Percentiles rank a stretch among this genome's conserved stretches.
phyloP scores from a whole-genome alignment of 2,329 filamentous ascomycete species.

The Fonsecaea erecta region DNA sequence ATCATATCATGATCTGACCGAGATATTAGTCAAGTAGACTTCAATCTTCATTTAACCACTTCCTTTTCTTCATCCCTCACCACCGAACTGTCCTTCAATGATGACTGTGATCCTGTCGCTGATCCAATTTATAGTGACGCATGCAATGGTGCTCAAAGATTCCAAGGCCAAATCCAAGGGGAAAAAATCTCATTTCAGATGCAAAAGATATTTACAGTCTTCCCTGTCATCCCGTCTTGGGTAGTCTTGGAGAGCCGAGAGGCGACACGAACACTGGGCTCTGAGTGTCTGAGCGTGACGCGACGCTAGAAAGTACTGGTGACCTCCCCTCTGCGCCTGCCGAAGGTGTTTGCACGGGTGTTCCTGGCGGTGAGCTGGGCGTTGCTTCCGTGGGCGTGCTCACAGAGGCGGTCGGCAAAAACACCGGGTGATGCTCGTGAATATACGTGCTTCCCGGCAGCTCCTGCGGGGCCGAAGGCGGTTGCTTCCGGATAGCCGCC shows the following conservation, averaged over 20 bases:
- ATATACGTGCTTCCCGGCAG: conserved; percentile 39
- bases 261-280: conserved; percentile 36
- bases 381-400: conserved; percentile 28
- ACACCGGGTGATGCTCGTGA: conserved; percentile 39
- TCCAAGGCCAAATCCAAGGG: not conserved
- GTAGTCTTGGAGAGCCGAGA: conserved; percentile 25
- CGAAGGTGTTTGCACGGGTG: conserved; percentile 23
- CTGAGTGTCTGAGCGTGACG: conserved; percentile 24
- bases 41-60: no score
- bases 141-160: not conserved
- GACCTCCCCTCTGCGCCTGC: conserved; percentile 22
- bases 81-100: no score
- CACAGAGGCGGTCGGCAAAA: conserved; percentile 8
- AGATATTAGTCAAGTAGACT: no score
- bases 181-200: not conserved
- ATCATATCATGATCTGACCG: no score
- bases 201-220: not conserved
- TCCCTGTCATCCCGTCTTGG: conserved; percentile 5
- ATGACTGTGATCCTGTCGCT: not conserved
- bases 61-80: no score
- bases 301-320: conserved; percentile 28
- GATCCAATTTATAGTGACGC: not conserved
- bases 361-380: conserved; percentile 41
- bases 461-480: conserved; percentile 29
- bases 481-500: conserved; percentile 3